Evolutionary conservation across 306 rosid genomes (phyloP).

Genomic region (Dicorynia guianensis): DNA sequence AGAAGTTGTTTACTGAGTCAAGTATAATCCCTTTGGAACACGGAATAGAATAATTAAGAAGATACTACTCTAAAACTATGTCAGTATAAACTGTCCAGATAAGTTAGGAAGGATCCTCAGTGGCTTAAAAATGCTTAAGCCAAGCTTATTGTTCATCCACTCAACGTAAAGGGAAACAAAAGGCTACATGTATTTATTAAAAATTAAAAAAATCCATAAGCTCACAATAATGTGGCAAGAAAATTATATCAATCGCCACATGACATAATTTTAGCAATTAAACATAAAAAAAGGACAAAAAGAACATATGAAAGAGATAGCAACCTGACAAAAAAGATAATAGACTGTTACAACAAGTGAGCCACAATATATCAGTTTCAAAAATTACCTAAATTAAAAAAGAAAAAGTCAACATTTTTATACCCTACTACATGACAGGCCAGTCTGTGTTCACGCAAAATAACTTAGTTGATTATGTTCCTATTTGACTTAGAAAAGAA

Average conservation of each 20-base stretch:
- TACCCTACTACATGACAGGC: neutral
- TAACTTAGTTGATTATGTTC: constrained; percentile 10
- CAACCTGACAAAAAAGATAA: constrained; percentile 15
- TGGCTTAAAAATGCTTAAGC: neutral
- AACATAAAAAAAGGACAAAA: neutral
- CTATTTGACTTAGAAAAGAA: constrained; percentile 51
- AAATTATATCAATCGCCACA: constrained; percentile 7
- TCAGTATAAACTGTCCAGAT: neutral
- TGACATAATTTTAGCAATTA: constrained; percentile 16
- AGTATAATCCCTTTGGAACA: neutral
- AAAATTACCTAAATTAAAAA: neutral
- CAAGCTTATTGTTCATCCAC: constrained; percentile 7
- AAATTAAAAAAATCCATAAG: neutral
- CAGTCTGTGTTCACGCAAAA: neutral
- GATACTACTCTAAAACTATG: neutral
- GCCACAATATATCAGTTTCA: neutral
- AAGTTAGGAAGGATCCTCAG: neutral
- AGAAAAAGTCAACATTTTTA: neutral
- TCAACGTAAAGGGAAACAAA: neutral
- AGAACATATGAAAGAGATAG: neutral
- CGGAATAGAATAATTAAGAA: constrained; percentile 1
- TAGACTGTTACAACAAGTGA: neutral
- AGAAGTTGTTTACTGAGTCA: neutral
- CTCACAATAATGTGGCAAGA: neutral
- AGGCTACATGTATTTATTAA: constrained; percentile 14